These are phyloP conservation scores for Borovskyia barvae DNA, from an alignment of 208 protist genomes.

Conservation along the genomic window DNA sequence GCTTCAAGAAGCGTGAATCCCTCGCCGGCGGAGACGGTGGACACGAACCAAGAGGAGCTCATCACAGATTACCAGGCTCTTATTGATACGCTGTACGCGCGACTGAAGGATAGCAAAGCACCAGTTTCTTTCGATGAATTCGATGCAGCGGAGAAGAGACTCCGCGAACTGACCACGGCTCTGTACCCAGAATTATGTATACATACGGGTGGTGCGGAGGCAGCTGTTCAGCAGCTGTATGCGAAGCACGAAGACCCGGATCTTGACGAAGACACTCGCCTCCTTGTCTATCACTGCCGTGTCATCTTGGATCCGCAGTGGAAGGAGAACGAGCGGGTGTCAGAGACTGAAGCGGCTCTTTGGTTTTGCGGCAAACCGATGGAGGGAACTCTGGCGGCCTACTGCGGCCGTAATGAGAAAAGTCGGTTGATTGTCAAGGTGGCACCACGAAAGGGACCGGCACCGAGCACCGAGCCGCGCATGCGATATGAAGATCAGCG, in stretches of 20 bases:
- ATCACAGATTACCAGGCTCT: constrained; percentile 14
- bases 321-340: constrained; percentile 45
- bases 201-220: constrained; percentile 17
- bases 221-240: constrained; percentile 49
- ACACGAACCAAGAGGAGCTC: neutral
- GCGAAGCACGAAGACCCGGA: constrained; percentile 64
- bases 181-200: constrained; percentile 59
- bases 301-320: constrained; percentile 69
- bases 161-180: constrained; percentile 37
- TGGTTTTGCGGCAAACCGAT: constrained; percentile 83
- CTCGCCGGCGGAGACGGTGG: neutral
- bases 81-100: constrained; percentile 28
- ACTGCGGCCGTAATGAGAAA: constrained; percentile 67
- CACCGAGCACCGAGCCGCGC: constrained; percentile 68
- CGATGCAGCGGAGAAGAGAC: constrained; percentile 25
- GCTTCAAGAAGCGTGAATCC: neutral
- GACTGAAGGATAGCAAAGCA: constrained; percentile 42
- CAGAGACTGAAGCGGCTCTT: constrained; percentile 42
- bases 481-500: constrained; percentile 85
- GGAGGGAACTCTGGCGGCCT: constrained; percentile 41
- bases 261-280: constrained; percentile 65
- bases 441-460: constrained; percentile 40
- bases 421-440: constrained; percentile 76
- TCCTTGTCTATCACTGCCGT: constrained; percentile 81
- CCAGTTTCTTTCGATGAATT: constrained; percentile 37